Conservation (phyloP, 176 grass and related monocot genomes). For the Raddia guianensis region DNA sequence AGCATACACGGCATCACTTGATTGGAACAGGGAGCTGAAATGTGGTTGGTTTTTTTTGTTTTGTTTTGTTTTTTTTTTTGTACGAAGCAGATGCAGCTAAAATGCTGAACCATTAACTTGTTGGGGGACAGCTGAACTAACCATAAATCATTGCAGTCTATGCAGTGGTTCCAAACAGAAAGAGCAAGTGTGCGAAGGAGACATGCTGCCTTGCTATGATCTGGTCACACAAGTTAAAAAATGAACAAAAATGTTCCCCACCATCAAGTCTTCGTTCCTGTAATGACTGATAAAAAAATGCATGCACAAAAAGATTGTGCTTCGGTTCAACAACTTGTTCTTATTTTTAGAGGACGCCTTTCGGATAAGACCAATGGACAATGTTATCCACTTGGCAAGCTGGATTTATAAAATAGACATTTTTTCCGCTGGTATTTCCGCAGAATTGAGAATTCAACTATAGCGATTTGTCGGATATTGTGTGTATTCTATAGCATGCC, state of each 20-base stretch:
- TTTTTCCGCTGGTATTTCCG: neutral
- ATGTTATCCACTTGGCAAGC: neutral
- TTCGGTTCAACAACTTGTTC: neutral
- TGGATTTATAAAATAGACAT: neutral
- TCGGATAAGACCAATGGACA: slow-evolving; percentile 23
- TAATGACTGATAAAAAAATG: slow-evolving; percentile 25
- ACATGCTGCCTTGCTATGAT: slow-evolving; percentile 1
- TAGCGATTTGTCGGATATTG: neutral
- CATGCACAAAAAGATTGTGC: slow-evolving; percentile 1
- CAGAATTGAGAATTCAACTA: neutral
- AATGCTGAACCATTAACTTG: neutral
- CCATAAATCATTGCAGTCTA: too few relatives aligned
- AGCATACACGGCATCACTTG: neutral
- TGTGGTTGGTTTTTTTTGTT: too few relatives aligned
- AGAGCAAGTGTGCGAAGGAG: neutral
- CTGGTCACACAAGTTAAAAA: neutral
- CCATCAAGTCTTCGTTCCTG: neutral
- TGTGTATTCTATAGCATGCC: neutral
- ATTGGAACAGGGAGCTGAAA: neutral
- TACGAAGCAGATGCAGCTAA: neutral
- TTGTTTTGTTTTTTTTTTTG: too few relatives aligned
- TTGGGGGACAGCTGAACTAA: neutral
- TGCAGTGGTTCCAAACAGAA: neutral
- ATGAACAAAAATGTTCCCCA: neutral
- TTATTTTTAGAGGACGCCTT: neutral